Base-by-base conservation (phyloP, 805 yeast species). In the Kregervanrija pseudodelftensis region DNA sequence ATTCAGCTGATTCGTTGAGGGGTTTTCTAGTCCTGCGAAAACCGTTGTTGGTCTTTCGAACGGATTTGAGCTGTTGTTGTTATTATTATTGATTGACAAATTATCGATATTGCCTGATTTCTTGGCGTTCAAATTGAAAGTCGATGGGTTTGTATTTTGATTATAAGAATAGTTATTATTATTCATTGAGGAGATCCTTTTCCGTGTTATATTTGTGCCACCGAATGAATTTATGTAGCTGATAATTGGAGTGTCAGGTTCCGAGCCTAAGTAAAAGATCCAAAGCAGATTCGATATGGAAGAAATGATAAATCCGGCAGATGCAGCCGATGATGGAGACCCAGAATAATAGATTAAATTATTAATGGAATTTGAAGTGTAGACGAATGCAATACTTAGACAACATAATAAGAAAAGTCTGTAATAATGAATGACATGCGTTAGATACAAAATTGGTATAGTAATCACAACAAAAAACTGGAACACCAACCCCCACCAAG, bases 401-500 rank as follows among this genome's bases (percentile, higher is more conserved):
- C 73, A 66, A 3, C 81, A 78, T 35, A 79, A 74, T 36, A 80
- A 59, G 35, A 79, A 72, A 49, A 69, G 65, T 54, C 83, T 76
- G 67, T 93, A 87, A 48, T 77, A 71, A 58, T 85, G 88, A 48
- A 87, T 69, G 37, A 79, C 65, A 63, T 84, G 82, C 56, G 61
- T 79, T 58, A 62, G 73, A 64, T 76, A 87, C 50, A 79, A 68
- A 45, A 70, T 54, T 36, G 73, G 72, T 48, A 76, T 71, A 15
- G 70, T 60, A 5, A 78, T 53, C 15, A 85, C 72, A 36, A 87
- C 53, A 30, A 86, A 49, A 15, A 89, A 68, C 64, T 91, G 81
- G 59, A 79, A 93, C 2, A 85, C 90, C 5, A 93, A 63, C 1
- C 95, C 95, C 99, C 99, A 93, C 99, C 99, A 91, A 4, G 93